Evolutionary conservation across 139 green algal genomes (phyloP).

Genomic region (Chlorella sp.): DNA sequence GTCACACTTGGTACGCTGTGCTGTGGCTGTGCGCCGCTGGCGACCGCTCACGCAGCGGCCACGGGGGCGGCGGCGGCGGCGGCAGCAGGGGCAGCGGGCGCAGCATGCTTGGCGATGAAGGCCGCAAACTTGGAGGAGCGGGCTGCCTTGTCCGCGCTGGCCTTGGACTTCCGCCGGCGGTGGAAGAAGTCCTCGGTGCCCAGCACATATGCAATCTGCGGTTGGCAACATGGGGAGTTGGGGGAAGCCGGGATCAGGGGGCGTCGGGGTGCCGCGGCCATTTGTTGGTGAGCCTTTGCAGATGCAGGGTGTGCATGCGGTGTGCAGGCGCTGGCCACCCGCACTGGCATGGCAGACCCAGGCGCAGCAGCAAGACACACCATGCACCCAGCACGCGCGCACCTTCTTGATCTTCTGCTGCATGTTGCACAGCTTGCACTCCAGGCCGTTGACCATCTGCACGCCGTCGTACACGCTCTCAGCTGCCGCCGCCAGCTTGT

Average conservation of each 20-base stretch:
- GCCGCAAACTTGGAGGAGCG: conserved; percentile 1
- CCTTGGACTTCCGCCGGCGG: conserved; percentile 30
- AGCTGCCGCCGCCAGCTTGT: neutral
- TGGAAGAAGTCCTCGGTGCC: conserved; percentile 95
- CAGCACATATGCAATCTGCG: conserved; percentile 92
- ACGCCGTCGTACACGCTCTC: conserved; percentile 48
- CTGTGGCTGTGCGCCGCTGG: too few species aligned
- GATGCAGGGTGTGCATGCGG: too few species aligned
- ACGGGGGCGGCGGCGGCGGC: neutral
- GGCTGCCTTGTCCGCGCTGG: neutral
- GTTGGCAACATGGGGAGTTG: neutral
- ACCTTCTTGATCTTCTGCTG: conserved; percentile 39
- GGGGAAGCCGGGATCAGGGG: too few species aligned
- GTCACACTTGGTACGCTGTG: too few species aligned
- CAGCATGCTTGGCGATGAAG: too few species aligned
- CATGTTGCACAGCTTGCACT: conserved; percentile 85
- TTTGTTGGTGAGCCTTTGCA: too few species aligned
- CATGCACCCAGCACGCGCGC: neutral
- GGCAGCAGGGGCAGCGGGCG: too few species aligned
- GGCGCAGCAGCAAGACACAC: neutral
- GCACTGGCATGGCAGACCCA: too few species aligned
- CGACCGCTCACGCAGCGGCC: too few species aligned
- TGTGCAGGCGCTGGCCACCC: too few species aligned
- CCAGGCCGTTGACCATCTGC: conserved; percentile 86
- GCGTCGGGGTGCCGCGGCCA: too few species aligned